Conservation (phyloP, 805 yeast species). For the Starmerella sp. region DNA sequence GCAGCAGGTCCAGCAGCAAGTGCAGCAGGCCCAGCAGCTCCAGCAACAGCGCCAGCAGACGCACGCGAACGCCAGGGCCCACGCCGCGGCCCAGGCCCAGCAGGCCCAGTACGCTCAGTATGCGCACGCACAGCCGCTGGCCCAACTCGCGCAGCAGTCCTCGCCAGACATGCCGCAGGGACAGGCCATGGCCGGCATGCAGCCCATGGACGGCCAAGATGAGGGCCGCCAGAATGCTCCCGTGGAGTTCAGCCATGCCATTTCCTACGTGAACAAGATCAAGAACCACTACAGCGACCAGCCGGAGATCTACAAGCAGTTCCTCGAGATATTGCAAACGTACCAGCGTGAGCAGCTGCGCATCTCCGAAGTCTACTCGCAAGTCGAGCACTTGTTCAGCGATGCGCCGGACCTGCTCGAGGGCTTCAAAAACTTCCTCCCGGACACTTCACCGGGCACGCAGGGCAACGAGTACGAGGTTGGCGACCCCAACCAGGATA, state of each 20-base stretch:
- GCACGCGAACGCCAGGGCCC: slow-evolving; percentile 21
- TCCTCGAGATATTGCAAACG: slow-evolving; percentile 88
- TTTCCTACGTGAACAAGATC: slow-evolving; percentile 89
- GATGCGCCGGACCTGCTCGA: slow-evolving; percentile 90
- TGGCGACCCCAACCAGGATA: slow-evolving; percentile 19
- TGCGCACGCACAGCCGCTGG: slow-evolving; percentile 27
- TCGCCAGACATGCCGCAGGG: slow-evolving; percentile 11
- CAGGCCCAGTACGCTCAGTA: slow-evolving; percentile 28
- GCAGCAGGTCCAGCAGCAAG: slow-evolving; percentile 18
- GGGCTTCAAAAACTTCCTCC: slow-evolving; percentile 90
- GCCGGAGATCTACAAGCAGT: slow-evolving; percentile 91
- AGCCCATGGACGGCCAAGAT: neutral
- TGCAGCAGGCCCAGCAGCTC: slow-evolving; percentile 16
- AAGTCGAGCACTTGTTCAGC: slow-evolving; percentile 76
- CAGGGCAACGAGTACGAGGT: slow-evolving; percentile 7
- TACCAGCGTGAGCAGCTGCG: slow-evolving; percentile 95
- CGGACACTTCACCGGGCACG: slow-evolving; percentile 53
- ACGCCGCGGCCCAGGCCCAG: slow-evolving; percentile 25
- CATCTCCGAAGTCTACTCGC: slow-evolving; percentile 88
- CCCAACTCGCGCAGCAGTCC: slow-evolving; percentile 32
- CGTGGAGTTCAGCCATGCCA: slow-evolving; percentile 94
- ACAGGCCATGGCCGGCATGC: slow-evolving; percentile 26
- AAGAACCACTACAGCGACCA: slow-evolving; percentile 86
- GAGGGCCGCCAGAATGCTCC: slow-evolving; percentile 32
- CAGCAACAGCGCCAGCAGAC: slow-evolving; percentile 21